Conservation (phyloP, 495 filamentous ascomycete species). For the Aspergillus kassunensis region DNA sequence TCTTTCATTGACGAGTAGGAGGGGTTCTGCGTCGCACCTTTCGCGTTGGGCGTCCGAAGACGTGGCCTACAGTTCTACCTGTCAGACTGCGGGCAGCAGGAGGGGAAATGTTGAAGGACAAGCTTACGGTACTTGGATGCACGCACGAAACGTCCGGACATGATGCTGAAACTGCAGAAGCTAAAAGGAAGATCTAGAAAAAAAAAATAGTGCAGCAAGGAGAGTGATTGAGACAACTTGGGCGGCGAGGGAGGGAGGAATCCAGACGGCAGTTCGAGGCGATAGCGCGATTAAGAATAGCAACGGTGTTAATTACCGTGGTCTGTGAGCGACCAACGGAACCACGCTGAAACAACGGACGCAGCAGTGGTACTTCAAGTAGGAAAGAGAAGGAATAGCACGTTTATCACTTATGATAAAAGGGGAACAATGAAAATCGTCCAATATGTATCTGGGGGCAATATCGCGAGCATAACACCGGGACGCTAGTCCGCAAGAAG, state of each 20-base stretch:
- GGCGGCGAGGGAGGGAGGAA: slow-evolving; percentile 8
- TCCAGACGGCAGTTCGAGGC: slow-evolving; percentile 3
- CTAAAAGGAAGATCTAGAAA: slow-evolving; percentile 15
- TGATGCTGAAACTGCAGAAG: slow-evolving; percentile 30
- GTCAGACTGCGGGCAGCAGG: slow-evolving; percentile 32
- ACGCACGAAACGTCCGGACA: slow-evolving; percentile 97
- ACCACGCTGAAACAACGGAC: background rate
- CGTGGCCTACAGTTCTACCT: slow-evolving; percentile 76
- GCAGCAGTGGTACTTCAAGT: background rate
- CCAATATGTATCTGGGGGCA: too few species aligned
- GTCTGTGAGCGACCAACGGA: background rate
- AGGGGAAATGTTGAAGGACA: slow-evolving; percentile 18
- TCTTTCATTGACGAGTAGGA: background rate
- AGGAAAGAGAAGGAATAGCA: background rate
- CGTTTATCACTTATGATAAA: too few species aligned
- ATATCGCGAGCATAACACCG: too few species aligned
- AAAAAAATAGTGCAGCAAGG: slow-evolving; percentile 17
- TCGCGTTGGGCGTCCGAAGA: slow-evolving; percentile 89
- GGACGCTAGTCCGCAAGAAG: slow-evolving; percentile 19
- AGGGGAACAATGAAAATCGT: too few species aligned
- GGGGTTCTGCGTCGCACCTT: slow-evolving; percentile 57
- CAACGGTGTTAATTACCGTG: slow-evolving; percentile 12
- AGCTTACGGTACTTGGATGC: slow-evolving; percentile 95
- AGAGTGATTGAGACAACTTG: slow-evolving; percentile 10
- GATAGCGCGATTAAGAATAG: slow-evolving; percentile 9